Base-by-base conservation (phyloP, 2,329 filamentous ascomycete genomes). In the Xylaria sp. region DNA sequence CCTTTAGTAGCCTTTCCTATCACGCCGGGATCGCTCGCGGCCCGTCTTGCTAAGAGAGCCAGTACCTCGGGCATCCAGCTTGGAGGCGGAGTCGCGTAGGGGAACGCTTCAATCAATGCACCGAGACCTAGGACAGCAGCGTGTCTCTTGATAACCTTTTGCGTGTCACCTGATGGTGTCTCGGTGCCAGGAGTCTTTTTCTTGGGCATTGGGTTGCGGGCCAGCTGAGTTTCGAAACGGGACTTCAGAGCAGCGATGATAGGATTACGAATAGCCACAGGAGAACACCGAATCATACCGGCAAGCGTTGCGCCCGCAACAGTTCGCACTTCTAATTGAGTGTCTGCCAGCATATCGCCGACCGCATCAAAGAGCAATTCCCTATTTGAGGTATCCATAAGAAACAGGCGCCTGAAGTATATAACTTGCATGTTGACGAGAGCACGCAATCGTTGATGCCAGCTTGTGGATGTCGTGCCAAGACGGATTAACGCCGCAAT, bases 361-460 rank as follows among this genome's bases (percentile, higher is more conserved):
- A 99, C 94, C 62, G 94, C 96, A 50, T 91, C 90, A 77, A 98
- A 97, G 17, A 99, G 87, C 38, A 88, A 86, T 73, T 93, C 87
- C 61, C 96, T 92, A 77, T 97, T 91, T 7, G 86, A 81, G 6
- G 87, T 83, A 36, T 89, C 87, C 72, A 96, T 92, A 31, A 98
- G 83, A 84, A 99, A 99, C 42, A 99, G 87, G 29, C 95, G 92
- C 57, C 96, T 91, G 88, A 98, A 99, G 83, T 97, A 99, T 73
- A 99, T 91, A 71, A 98, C 95, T 76, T 99, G 96, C 85, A 99
- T 97, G 81, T 98, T 98, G 81, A 99, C 94, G 72, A 99, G 88
- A 49, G 97, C 93, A 29, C 96, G 89, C 44, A 99, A 86, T 53
- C 96, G 92, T 81, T 99, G 96, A 79, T 99, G 96, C 96, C 96